Conservation (phyloP, 257 asterid genomes). For the Scutellaria minor region DNA sequence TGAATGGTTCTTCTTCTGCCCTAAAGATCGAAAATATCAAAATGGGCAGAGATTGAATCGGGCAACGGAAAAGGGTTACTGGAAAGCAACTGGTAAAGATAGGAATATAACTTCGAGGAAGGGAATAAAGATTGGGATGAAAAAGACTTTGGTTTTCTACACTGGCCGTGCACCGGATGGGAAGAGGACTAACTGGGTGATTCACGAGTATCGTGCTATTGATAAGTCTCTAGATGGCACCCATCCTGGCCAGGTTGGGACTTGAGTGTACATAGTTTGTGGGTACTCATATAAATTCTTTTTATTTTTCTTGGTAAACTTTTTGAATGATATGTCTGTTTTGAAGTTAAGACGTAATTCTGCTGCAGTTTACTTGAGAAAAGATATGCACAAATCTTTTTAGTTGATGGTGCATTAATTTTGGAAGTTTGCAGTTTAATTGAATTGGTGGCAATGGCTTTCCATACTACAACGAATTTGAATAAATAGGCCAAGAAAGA, state of each 20-base stretch:
- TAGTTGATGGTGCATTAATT: not conserved
- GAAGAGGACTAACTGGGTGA: constrained; percentile 93
- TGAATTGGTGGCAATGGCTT: not conserved
- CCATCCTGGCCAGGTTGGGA: constrained; percentile 90
- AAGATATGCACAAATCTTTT: not conserved
- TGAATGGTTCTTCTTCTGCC: constrained; percentile 99
- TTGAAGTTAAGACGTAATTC: not conserved
- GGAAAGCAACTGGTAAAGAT: constrained; percentile 99
- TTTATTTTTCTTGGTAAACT: not conserved
- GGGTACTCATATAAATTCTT: not conserved
- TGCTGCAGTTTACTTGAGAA: not conserved
- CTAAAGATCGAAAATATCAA: constrained; percentile 95
- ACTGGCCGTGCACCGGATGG: constrained; percentile 97
- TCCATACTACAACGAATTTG: not conserved
- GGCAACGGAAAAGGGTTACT: constrained; percentile 86
- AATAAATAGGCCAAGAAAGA: not conserved
- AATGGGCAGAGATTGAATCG: constrained; percentile 90
- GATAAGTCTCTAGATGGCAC: constrained; percentile 87
- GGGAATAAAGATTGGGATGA: constrained; percentile 87
- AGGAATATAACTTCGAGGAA: constrained; percentile 71
- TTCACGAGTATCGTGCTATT: constrained; percentile 94
- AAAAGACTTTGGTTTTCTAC: constrained; percentile 89
- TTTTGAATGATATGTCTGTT: not conserved
- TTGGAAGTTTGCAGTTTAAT: no score
- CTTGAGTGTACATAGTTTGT: not conserved